Base-by-base conservation (phyloP, 768 basidiomycete species). In the Mrakia gelida region DNA sequence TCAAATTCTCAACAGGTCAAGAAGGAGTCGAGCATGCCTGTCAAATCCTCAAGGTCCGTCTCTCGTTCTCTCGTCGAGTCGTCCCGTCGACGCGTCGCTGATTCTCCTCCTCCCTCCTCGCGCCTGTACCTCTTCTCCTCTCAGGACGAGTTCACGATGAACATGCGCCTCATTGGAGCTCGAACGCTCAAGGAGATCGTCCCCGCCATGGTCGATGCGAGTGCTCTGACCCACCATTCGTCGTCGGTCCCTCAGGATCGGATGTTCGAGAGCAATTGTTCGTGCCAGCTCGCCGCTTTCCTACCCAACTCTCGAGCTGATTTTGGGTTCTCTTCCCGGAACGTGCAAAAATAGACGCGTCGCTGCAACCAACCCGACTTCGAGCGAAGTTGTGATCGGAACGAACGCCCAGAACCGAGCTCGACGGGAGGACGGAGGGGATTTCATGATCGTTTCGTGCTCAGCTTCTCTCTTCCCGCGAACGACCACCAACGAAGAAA, bases 91-190 rank as follows among this genome's bases (percentile, higher is more conserved):
- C n/a, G 26, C 26, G 23, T 28, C 28, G 9, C 59, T 59, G 26
- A 26, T 10, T 15, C 59, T 6, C 59, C 59, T 59, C 8, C 26
- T 4, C 9, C 9, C 26, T 28, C 54, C 54, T 8, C 23, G n/a
- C 26, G 7, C 26, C 59, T 75, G 6, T 41, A 3, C 56, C n/a
- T 52, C 30, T 21, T 41, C 30, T 45, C 13, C 6, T 34, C n/a
- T 13, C 82, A 98, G 94, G 93, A 95, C 81, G 96, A 99, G 84
- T 94, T 99, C 81, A 93, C 95, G 86, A 98, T 98, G 96, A 95
- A 96, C 85, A 88, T 98, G 89, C 91, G 95, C 23, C 87, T 98
- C 1, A 85, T 99, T 41, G 96, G 96, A 10, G 95, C 95, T 0
- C 89, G 87, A 5, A 91, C 88, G 0, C 84, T 98, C 63, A 88